phyloP scores from a whole-genome alignment of 2,329 filamentous ascomycete genomes.

The Penicillium sp. region DNA sequence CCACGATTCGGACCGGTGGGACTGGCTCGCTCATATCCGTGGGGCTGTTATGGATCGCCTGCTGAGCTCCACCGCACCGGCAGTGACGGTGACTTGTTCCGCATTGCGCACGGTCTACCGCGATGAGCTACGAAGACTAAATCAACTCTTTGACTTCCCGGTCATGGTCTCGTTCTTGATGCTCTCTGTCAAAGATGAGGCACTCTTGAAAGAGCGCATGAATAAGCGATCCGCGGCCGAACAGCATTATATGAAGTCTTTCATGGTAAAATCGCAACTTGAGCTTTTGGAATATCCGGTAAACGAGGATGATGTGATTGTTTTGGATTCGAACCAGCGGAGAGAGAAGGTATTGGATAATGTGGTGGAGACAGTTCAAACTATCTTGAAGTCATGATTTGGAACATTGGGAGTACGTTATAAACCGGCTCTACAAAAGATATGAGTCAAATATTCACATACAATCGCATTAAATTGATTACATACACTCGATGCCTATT shows the following conservation, averaged over 20 bases:
- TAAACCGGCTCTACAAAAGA: no score
- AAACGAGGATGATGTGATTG: conserved; percentile 35
- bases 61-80: conserved; percentile 9
- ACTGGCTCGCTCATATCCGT: conserved; percentile 50
- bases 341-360: conserved; percentile 13
- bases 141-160: conserved; percentile 23
- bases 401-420: no score
- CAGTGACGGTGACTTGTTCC: conserved; percentile 59
- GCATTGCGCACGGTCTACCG: conserved; percentile 59
- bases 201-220: conserved; percentile 52
- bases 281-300: conserved; percentile 53
- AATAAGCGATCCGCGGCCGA: conserved; percentile 40
- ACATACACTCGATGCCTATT: no score
- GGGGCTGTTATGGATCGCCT: conserved; percentile 26
- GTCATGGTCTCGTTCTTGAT: conserved; percentile 43
- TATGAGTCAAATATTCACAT: no score
- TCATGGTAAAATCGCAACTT: conserved; percentile 59
- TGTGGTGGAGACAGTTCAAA: conserved; percentile 5
- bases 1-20: conserved; percentile 58
- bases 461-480: no score
- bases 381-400: neutral
- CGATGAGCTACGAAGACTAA: conserved; percentile 54
- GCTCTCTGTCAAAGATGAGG: conserved; percentile 32
- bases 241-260: conserved; percentile 59
- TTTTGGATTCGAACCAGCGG: conserved; percentile 14